These are phyloP conservation scores for Pyrus communis DNA, from an alignment of 306 rosid genomes.

Conservation along the genomic window DNA sequence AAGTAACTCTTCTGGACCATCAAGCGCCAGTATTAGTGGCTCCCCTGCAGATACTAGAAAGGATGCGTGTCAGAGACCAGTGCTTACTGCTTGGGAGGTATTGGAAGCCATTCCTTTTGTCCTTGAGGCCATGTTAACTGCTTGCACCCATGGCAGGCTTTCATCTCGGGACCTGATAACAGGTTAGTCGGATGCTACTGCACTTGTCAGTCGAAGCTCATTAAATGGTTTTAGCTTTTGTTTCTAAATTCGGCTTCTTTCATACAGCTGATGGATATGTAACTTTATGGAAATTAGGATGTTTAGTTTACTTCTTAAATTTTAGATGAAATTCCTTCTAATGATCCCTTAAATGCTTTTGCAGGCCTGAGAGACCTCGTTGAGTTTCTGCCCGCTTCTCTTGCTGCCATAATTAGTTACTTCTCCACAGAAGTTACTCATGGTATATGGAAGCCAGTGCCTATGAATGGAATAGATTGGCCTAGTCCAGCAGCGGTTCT, in stretches of 20 bases:
- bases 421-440: conserved; percentile 77
- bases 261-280: background rate
- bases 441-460: conserved; percentile 75
- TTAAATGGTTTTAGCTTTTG: background rate
- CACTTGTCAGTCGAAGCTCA: conserved; percentile 10
- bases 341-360: conserved; percentile 22
- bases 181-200: conserved; percentile 41
- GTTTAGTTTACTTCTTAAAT: background rate
- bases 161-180: conserved; percentile 74
- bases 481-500: conserved; percentile 77
- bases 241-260: background rate
- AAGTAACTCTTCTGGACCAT: conserved; percentile 27
- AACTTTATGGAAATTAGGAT: background rate
- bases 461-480: conserved; percentile 88
- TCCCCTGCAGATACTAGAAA: conserved; percentile 41
- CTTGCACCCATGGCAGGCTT: conserved; percentile 74
- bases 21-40: conserved; percentile 40
- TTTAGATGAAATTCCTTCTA: conserved; percentile 10
- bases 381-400: conserved; percentile 75
- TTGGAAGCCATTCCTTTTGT: conserved; percentile 73
- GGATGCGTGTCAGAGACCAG: conserved; percentile 47
- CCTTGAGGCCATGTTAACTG: conserved; percentile 66
- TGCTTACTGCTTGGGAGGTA: conserved; percentile 74
- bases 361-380: conserved; percentile 79
- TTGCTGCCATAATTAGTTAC: conserved; percentile 63